phyloP scores from a whole-genome alignment of 2,329 filamentous ascomycete genomes.

The Trichoderma endophyticum region DNA sequence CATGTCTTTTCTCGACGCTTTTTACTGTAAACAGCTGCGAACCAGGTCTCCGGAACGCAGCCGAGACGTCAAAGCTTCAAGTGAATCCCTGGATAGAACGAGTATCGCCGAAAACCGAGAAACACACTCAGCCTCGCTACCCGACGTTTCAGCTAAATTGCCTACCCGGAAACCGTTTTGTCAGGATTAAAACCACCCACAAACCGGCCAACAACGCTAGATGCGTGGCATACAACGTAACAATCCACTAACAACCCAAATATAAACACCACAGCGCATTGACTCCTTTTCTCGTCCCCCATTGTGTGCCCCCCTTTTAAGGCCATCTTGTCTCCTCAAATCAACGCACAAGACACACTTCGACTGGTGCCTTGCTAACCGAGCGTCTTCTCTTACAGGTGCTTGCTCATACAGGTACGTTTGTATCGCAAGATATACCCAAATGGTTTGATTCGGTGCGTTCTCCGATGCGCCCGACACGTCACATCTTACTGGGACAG shows the following conservation, averaged over 20 bases:
- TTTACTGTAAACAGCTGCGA: not conserved
- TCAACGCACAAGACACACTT: not conserved
- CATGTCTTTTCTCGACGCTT: not conserved
- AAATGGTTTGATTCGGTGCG: not conserved
- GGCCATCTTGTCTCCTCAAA: not conserved
- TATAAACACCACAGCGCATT: not conserved
- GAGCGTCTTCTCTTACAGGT: not conserved
- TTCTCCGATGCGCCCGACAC: not conserved
- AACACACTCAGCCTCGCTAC: not conserved
- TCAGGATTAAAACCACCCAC: not conserved
- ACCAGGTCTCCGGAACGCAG: not conserved
- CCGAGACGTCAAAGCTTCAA: not conserved
- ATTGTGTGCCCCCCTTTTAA: not conserved
- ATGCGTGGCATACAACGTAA: constrained; percentile 3
- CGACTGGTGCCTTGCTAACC: not conserved
- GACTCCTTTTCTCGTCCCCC: not conserved
- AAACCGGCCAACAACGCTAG: not conserved
- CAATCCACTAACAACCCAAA: not conserved
- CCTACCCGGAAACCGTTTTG: not conserved
- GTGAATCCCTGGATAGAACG: not conserved
- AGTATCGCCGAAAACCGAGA: not conserved
- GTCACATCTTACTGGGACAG: not conserved
- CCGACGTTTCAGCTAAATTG: not conserved
- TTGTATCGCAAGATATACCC: not conserved
- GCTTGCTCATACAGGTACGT: not conserved